Evolutionary conservation across 495 filamentous ascomycete species (phyloP), one percentile per base, ranked within the genome.

Genomic region (Friedmanniomyces simplex): DNA sequence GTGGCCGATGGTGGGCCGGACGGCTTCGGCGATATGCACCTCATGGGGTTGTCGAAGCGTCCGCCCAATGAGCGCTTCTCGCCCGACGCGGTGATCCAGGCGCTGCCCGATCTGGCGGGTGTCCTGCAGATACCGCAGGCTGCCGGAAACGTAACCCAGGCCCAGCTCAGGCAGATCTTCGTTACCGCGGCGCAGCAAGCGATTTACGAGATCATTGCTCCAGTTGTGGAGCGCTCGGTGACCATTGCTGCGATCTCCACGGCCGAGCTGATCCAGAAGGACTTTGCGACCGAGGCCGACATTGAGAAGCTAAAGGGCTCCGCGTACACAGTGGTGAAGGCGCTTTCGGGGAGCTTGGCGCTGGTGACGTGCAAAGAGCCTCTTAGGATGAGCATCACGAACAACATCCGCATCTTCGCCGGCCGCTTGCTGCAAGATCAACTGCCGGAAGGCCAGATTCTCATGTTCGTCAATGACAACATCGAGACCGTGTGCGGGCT

Each of bases 381-480:
- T 26, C 75, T 99, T 20, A 82, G 91, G 57, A 89, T 91, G 70
- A 96, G 91, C 73, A 96, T 97, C 74, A 86, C 82, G 34, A 97
- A 96, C 70, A 94, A 96, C 66, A 86, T 99, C 62, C 86, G 94
- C n/a, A 70, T 75, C 22, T 77, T 91, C 66, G 83, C 88, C 11
- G 73, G 78, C 57, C 72, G 78, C 36, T 78, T 80, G n/a, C 72
- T 79, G 30, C 78, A 76, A 0, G 88, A 95, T 30, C 83, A 87
- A 63, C 74, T 89, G 22, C 87, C 90, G 1, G 94, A 99, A 67
- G 90, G 90, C 20, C 72, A 82, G 50, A 91, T 97, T 54, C 77
- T 96, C 57, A 95, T 97, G 86, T 96, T 94, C 68, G 91, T 97
- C 58, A 97, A 97, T 67, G 93, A 95, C 55, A 99, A 99, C 69